phyloP scores from a whole-genome alignment of 352 stramenopile species.

The Pythium sukuiense region DNA sequence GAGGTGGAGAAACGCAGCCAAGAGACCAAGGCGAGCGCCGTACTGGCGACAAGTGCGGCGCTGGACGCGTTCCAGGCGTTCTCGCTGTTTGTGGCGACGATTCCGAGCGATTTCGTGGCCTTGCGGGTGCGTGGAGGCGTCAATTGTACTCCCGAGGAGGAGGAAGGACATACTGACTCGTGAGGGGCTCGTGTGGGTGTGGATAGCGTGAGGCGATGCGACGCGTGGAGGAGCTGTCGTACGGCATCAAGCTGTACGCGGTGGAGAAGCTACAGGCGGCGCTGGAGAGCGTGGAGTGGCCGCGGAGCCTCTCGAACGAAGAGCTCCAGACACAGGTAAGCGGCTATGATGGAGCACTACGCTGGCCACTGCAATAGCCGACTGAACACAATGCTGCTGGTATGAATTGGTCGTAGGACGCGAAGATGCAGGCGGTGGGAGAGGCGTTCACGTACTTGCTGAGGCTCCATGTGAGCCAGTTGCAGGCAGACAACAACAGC shows the following conservation, averaged over 20 bases:
- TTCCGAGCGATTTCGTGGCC: conserved; percentile 47
- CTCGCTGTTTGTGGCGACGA: conserved; percentile 33
- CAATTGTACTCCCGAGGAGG: neutral
- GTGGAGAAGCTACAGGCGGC: conserved; percentile 53
- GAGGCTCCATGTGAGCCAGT: conserved; percentile 55
- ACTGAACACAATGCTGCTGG: no score
- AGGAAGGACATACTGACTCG: no score
- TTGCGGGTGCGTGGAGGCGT: conserved; percentile 37
- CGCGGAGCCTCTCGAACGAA: conserved; percentile 33
- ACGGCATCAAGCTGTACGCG: conserved; percentile 50
- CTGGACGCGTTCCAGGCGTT: conserved; percentile 48
- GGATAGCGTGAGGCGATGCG: conserved; percentile 42
- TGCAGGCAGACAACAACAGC: conserved; percentile 16
- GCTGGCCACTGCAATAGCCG: no score
- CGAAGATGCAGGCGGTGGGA: conserved; percentile 34
- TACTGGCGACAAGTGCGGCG: conserved; percentile 42
- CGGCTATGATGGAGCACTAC: no score
- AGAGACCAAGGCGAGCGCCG: conserved; percentile 34
- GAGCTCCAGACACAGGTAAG: conserved; percentile 36
- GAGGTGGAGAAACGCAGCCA: conserved; percentile 60
- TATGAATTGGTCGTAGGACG: neutral
- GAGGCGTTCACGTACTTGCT: conserved; percentile 55
- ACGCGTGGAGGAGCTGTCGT: conserved; percentile 46
- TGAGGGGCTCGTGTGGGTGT: neutral
- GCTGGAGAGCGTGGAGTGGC: conserved; percentile 51